Evolutionary conservation across 495 filamentous ascomycete genomes (phyloP).

Genomic region (Corynascus novoguineensis): DNA sequence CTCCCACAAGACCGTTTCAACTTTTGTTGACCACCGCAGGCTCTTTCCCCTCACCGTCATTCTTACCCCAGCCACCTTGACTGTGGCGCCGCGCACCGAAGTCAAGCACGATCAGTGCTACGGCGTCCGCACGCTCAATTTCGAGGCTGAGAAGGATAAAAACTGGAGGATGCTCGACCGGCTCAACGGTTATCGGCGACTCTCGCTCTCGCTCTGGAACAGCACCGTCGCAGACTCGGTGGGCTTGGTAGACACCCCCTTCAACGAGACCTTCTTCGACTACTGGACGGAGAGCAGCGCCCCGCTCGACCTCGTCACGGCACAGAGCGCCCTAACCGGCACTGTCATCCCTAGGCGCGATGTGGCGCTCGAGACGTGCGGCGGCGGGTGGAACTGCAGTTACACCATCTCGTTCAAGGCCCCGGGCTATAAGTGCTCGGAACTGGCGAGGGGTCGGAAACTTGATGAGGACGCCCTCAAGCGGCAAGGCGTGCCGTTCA

Average conservation of each 20-base stretch:
- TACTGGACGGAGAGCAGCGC: constrained; percentile 25
- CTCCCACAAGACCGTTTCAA: background rate
- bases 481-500: constrained; percentile 19
- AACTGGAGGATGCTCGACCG: constrained; percentile 20
- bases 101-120: constrained; percentile 9
- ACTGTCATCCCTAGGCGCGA: constrained; percentile 18
- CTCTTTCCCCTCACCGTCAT: constrained; percentile 29
- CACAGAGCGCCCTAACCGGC: constrained; percentile 12
- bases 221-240: constrained; percentile 17
- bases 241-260: constrained; percentile 5
- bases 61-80: constrained; percentile 26
- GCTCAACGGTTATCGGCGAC: constrained; percentile 17
- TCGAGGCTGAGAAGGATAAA: constrained; percentile 22
- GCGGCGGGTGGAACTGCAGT: constrained; percentile 30
- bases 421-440: constrained; percentile 27
- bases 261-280: constrained; percentile 29
- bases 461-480: constrained; percentile 16
- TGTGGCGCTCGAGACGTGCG: constrained; percentile 25
- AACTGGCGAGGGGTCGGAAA: constrained; percentile 15
- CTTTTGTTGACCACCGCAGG: constrained; percentile 12
- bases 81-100: constrained; percentile 19
- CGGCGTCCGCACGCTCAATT: constrained; percentile 29
- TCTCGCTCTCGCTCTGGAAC: constrained; percentile 25
- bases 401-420: constrained; percentile 25
- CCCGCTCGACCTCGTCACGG: constrained; percentile 9